Evolutionary conservation across 768 basidiomycete genomes (phyloP).

Genomic region (Trametes meyenii): DNA sequence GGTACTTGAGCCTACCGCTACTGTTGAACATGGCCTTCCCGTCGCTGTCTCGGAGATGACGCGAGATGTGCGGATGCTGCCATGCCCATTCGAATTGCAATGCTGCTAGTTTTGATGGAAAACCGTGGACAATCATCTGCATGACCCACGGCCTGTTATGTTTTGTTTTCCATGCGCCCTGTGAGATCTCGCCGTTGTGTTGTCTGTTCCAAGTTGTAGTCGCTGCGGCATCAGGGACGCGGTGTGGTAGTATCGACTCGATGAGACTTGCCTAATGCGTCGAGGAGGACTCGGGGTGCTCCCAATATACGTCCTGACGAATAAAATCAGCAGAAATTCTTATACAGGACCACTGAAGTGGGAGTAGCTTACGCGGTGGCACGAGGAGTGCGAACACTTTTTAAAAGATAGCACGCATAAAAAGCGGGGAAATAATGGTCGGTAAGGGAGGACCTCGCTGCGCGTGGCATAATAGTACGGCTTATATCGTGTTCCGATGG

Average conservation of each 20-base stretch:
- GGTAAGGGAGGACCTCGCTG: constrained; percentile 26
- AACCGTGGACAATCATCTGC: constrained; percentile 86
- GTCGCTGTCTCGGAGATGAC: constrained; percentile 57
- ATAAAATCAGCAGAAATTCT: neutral
- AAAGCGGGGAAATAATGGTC: constrained; percentile 60
- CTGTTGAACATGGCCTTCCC: constrained; percentile 45
- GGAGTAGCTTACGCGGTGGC: constrained; percentile 44
- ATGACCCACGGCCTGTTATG: constrained; percentile 74
- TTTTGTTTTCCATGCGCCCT: constrained; percentile 71
- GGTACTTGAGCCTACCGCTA: constrained; percentile 28
- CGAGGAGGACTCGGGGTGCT: constrained; percentile 70
- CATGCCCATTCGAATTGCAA: constrained; percentile 85
- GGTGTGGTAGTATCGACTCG: neutral
- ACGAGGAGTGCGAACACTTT: constrained; percentile 58
- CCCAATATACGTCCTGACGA: constrained; percentile 70
- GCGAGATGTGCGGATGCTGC: constrained; percentile 74
- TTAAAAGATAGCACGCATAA: constrained; percentile 84
- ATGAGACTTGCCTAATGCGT: constrained; percentile 53
- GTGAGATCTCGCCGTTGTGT: constrained; percentile 77
- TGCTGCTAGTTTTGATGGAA: constrained; percentile 77
- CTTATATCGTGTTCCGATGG: neutral
- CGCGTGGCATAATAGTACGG: constrained; percentile 8
- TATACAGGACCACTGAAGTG: neutral
- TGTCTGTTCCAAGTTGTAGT: constrained; percentile 46
- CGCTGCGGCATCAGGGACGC: neutral